Evolutionary conservation across 2,329 filamentous ascomycete species (phyloP), one percentile per base, ranked within the genome.

Genomic region (Juglanconis juglandina): DNA sequence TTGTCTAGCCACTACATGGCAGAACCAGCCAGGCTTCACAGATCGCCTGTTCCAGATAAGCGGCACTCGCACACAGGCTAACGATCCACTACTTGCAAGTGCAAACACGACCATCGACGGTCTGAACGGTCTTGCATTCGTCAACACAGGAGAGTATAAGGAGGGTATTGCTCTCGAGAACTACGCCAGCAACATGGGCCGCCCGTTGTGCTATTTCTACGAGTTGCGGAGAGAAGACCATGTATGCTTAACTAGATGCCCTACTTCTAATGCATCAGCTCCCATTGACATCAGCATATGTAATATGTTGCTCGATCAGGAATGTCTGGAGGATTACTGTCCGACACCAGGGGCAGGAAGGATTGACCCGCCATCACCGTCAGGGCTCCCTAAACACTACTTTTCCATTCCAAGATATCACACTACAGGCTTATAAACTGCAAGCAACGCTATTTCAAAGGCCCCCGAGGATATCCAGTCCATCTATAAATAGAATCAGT

Each of bases 191-290:
- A 54, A 44, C 13, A 46, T 54, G 52, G 76, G 72, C 0, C 63
- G 67, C 5, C 76, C 76, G 4, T 73, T 79, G 53, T 81, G 78
- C 58, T 80, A 80, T 63, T 71, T 79, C 33, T 80, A 81, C 54
- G 66, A 73, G 56, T 76, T 47, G 14, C 5, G 14, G 6, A 8
- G 24, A 11, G 49, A 11, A 30, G 14, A 24, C 24, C n/a, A 7
- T 34, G 32, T 24, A 35, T 33, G 35, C 17, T 10, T 14, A 13
- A 39, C 11, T n/a, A 39, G n/a, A 17, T 37, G 37, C 34, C 3
- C 24, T 39, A 14, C 35, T 37, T 7, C n/a, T 51, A 51, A 37
- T 39, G 34, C 34, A 14, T 51, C 14, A 51, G 34, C 49, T 17
- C 17, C 17, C 17, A 17, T 17, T 17, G 17, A 17, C 17, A 17